Base-by-base conservation (phyloP, 2,329 filamentous ascomycete genomes). In the Acrocalymma vagum region DNA sequence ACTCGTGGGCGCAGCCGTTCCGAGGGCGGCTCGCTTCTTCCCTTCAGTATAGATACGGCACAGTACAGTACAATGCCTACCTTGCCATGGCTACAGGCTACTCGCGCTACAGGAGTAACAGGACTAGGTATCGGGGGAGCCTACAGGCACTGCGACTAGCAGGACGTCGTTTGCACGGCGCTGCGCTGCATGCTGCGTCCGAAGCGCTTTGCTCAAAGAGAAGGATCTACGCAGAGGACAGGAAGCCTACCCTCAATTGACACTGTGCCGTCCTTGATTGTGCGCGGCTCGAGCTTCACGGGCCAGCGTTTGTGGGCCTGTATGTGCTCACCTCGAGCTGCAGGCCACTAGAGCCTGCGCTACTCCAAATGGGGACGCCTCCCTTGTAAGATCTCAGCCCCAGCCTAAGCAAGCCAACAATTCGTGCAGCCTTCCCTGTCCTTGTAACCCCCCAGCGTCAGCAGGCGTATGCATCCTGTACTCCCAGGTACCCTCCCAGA, bases 371-470 rank as follows among this genome's bases (percentile, higher is more conserved):
- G 41, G 39, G 51, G 52, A 33, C 48, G 57, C 48, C 44, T 41
- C 38, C 37, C 51, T 45, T 51, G 63, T 66, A 60, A 64, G 62
- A 63, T 58, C 54, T 67, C 62, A 67, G 63, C 63, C 61, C 62
- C 60, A 59, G 51, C 48, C 47, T 51, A 52, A 58, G 31, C 42
- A 60, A 45, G 42, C 54, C 57, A 50, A 48, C 51, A 45, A 47
- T 52, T 41, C 53, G 53, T 63, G 60, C 63, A 67, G 40, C 38
- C 42, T 38, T 44, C 62, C 58, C 51, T 62, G 52, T 47, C 51
- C 50, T 42, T 55, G 57, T 52, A 46, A 42, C 42, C 43, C 53
- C 45, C 58, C 56, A 53, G 57, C 48, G 58, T 65, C 48, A 65
- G 60, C 62, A 52, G 47, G 55, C 53, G 53, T 55, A 48, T 48